Base-by-base conservation (phyloP, 2,329 filamentous ascomycete species). In the Microascus cirrosus region DNA sequence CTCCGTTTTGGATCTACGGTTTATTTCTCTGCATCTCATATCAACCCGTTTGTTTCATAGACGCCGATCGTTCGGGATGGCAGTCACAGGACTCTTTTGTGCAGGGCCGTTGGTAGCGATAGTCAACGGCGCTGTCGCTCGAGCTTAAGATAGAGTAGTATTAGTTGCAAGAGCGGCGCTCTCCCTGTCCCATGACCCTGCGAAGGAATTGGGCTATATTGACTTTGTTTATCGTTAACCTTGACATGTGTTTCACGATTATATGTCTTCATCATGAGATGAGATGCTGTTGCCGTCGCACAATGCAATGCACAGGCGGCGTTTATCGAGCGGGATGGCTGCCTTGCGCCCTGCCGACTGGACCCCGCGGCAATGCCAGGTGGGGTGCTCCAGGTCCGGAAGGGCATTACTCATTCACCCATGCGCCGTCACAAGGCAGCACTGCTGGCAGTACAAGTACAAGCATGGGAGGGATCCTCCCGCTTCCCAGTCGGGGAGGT, bases 171-270 rank as follows among this genome's bases (percentile, higher is more conserved):
- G 55, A 56, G 42, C 42, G 39, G 55, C 39, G 25, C 42, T 48
- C 55, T 24, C 25, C 39, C 11, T 12, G 25, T 35, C 55, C 45
- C 42, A 56, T 56, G 55, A 51, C 55, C 28, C 55, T 51, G 55
- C 55, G 50, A 56, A 51, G 24, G 55, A 24, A 50, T 24, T 50
- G 45, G 45, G 22, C 20, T 50, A 50, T 50, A 50, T 50, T 22
- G 7, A 50, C 7, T 50, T 2, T 24, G 45, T 50, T 50, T 50
- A 11, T 50, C 45, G 45, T 50, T 50, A 13, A 50, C 20, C n/a
- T 50, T 24, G n/a, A 24, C 45, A 50, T 8, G 20, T 22, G 11
- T 45, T 20, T 2, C 12, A 20, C 11, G 11, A 22, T 50, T 11
- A 22, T 50, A 11, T 13, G 20, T 24, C 6, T 3, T 24, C n/a